Evolutionary conservation across 1,284 basidiomycete species (phyloP).

Genomic region (Cryptococcus sp.): DNA sequence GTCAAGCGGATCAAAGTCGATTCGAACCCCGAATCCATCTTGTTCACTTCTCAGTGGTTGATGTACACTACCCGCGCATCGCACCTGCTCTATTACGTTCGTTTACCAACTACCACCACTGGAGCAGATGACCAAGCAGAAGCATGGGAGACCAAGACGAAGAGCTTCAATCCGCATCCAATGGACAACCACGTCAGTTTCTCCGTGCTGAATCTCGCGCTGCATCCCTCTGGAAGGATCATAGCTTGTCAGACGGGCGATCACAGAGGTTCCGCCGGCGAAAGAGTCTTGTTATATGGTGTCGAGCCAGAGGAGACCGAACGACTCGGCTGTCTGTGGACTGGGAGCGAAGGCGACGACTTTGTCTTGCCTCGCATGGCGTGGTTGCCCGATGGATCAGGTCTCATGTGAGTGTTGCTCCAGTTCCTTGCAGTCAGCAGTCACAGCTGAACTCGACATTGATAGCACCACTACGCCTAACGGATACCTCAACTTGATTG

Average conservation of each 20-base stretch:
- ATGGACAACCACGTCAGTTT: slow-evolving; percentile 52
- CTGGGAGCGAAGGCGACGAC: slow-evolving; percentile 43
- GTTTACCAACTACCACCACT: slow-evolving; percentile 12
- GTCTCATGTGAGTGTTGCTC: slow-evolving; percentile 40
- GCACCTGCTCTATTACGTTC: slow-evolving; percentile 41
- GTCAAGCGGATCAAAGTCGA: slow-evolving; percentile 33
- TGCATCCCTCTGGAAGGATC: slow-evolving; percentile 48
- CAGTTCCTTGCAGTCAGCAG: not conserved
- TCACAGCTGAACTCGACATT: not conserved
- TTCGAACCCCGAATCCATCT: slow-evolving; percentile 49
- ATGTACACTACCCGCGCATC: slow-evolving; percentile 45
- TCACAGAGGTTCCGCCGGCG: slow-evolving; percentile 44
- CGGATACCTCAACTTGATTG: slow-evolving; percentile 46
- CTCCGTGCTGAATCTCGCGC: slow-evolving; percentile 64
- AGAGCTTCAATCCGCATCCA: slow-evolving; percentile 51
- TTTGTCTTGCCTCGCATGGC: slow-evolving; percentile 52
- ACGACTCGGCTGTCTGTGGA: slow-evolving; percentile 48
- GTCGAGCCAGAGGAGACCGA: slow-evolving; percentile 41
- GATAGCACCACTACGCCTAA: slow-evolving; percentile 43
- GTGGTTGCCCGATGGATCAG: slow-evolving; percentile 50
- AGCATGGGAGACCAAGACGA: slow-evolving; percentile 28
- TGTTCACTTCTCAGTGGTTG: slow-evolving; percentile 43
- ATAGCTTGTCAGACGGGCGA: slow-evolving; percentile 53
- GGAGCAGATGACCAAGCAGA: slow-evolving; percentile 1
- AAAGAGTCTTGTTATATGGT: slow-evolving; percentile 44